Evolutionary conservation across 2,329 filamentous ascomycete species (phyloP), one percentile per base, ranked within the genome.

Genomic region (Botrytis sinoallii): DNA sequence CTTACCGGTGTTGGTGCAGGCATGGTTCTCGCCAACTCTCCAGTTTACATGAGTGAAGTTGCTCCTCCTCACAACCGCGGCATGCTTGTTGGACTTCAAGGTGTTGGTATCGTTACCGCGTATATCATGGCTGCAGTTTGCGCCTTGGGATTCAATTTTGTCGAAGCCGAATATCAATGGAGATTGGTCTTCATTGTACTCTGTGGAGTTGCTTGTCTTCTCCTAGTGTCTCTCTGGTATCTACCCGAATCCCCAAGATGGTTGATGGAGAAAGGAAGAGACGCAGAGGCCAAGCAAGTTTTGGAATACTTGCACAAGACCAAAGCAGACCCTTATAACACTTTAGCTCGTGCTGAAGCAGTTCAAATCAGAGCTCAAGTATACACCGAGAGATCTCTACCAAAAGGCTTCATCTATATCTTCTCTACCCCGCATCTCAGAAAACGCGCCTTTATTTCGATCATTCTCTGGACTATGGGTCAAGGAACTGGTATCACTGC

Each of bases 241-340:
- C 86, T 94, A 3, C 92, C 92, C 12, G 92, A 94, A 81, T 92
- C 91, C 0, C 91, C 92, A 0, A 87, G 92, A 29, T 77, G 76
- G 61, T 71, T 78, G 35, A 73, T 77, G 42, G 73, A 73, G 40
- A 72, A 75, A 44, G 71, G 74, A 20, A 69, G 73, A 14, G 61
- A 69, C 10, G 68, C 40, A 2, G 52, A 78, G 55, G 77, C 77
- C 4, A 52, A 75, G 4, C 70, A 75, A 18, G 74, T 76, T 1
- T 70, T 78, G 2, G 60, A 75, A n/a, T 77, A 74, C 46, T 61
- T 78, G 7, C 68, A 61, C 55, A 70, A 48, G 40, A 70, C 68
- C 16, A 46, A 32, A 42, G 38, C 57, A 44, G 68, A 70, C 25
- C 68, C 55, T 32, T 48, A 61, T 22, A 61, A 61, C 10, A 61